A percentile compares a stretch with the other conserved stretches of the same genome.
Conservation (phyloP, 371 early-diverging fungal species). For the Apophysomyces ossiformis region DNA sequence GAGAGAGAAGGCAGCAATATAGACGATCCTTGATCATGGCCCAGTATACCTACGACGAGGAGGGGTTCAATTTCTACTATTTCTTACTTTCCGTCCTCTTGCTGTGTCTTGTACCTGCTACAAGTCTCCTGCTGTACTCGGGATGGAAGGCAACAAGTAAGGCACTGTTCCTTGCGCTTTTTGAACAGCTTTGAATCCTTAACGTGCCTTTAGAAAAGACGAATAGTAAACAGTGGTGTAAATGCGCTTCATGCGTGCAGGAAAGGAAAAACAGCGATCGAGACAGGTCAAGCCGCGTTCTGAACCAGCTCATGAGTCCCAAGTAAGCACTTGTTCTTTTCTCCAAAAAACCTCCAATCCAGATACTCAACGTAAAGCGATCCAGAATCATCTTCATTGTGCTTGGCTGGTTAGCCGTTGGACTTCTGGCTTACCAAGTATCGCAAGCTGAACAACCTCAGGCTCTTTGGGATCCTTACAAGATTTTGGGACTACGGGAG, state of each 20-base stretch:
- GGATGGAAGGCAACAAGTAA: slow-evolving; percentile 53
- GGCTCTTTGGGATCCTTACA: slow-evolving; percentile 91
- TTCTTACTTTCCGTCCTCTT: slow-evolving; percentile 86
- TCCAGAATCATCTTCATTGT: slow-evolving; percentile 58
- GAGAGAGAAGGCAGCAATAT: not conserved
- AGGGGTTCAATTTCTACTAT: slow-evolving; percentile 93
- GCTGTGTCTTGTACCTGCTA: slow-evolving; percentile 82
- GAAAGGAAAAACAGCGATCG: slow-evolving; percentile 20
- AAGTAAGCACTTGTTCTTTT: slow-evolving; percentile 21
- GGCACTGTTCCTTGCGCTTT: slow-evolving; percentile 4
- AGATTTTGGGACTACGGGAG: slow-evolving; percentile 82
- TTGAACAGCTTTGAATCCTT: not conserved
- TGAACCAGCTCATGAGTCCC: slow-evolving; percentile 18
- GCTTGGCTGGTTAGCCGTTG: slow-evolving; percentile 82
- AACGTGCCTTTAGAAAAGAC: slow-evolving; percentile 12
- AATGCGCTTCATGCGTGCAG: slow-evolving; percentile 32
- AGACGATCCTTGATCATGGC: slow-evolving; percentile 36
- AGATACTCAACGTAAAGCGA: not conserved
- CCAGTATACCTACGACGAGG: slow-evolving; percentile 92
- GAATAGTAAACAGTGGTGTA: slow-evolving; percentile 21
- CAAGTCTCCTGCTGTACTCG: slow-evolving; percentile 57
- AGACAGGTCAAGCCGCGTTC: slow-evolving; percentile 14
- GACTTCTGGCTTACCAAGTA: slow-evolving; percentile 76
- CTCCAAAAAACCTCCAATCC: not conserved
- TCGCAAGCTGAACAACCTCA: slow-evolving; percentile 70